Evolutionary conservation across 331 rosid species (phyloP).

Genomic region (Stylosanthes scabra): DNA sequence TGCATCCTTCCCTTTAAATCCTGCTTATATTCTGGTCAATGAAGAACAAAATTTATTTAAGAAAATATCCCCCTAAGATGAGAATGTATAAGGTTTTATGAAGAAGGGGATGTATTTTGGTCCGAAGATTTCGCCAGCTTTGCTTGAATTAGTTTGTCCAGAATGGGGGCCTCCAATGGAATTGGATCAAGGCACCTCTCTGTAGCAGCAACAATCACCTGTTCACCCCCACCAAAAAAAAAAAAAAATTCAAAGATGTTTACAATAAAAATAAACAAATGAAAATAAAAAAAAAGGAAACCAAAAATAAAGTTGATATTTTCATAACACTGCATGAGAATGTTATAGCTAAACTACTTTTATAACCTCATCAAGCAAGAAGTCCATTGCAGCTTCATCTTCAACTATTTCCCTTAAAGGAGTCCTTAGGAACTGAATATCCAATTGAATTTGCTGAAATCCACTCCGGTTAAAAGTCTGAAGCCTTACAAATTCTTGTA

Average conservation of each 20-base stretch:
- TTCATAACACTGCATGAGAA: constrained; percentile 2
- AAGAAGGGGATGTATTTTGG: constrained; percentile 50
- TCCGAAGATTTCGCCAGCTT: constrained; percentile 67
- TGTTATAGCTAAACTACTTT: constrained; percentile 14
- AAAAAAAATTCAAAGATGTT: too few species aligned
- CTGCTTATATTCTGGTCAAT: not conserved
- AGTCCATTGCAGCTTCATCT: constrained; percentile 86
- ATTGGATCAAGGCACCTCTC: constrained; percentile 96
- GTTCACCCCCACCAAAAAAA: constrained; percentile 23
- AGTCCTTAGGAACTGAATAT: constrained; percentile 77
- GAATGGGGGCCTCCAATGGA: constrained; percentile 85
- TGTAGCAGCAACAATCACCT: constrained; percentile 86
- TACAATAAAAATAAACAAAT: too few species aligned
- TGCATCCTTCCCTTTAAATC: not conserved
- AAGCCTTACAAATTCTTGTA: constrained; percentile 85
- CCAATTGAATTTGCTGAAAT: constrained; percentile 93
- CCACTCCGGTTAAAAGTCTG: constrained; percentile 92
- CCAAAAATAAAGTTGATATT: too few species aligned
- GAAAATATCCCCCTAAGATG: not conserved
- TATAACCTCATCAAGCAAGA: constrained; percentile 89
- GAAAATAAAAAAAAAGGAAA: too few species aligned
- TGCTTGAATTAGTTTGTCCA: constrained; percentile 84
- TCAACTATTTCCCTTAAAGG: constrained; percentile 73
- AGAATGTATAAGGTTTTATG: constrained; percentile 19
- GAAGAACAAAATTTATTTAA: not conserved